These are phyloP conservation scores for Pseudogymnoascus sp. DNA, from an alignment of 2,329 filamentous ascomycete species.

Conservation along the genomic window DNA sequence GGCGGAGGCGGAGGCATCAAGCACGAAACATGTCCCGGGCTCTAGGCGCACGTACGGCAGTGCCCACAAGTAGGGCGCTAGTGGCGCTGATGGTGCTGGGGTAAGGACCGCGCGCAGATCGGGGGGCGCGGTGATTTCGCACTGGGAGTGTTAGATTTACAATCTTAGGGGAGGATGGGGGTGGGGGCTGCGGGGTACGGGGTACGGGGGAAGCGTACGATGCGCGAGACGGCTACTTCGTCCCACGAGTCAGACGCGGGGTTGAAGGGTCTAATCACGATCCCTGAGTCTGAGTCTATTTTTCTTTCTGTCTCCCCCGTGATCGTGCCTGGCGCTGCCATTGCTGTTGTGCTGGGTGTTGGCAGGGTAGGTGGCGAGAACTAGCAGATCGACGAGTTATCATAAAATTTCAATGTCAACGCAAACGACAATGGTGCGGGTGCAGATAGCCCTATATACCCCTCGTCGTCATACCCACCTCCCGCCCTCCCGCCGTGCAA, in stretches of 20 bases:
- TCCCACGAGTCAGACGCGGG: neutral
- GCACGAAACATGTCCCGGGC: neutral
- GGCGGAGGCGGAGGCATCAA: neutral
- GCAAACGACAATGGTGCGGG: neutral
- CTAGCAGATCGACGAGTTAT: neutral
- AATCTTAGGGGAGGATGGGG: neutral
- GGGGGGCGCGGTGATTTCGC: neutral
- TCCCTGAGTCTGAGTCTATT: neutral
- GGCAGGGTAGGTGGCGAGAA: neutral
- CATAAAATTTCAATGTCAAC: neutral
- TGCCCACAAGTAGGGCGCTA: neutral
- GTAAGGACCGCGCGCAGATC: neutral
- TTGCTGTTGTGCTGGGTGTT: neutral
- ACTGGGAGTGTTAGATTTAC: neutral
- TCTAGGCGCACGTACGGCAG: neutral
- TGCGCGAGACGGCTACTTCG: neutral
- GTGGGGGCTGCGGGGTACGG: neutral
- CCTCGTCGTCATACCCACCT: neutral
- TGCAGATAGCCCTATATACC: neutral
- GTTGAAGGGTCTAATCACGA: neutral
- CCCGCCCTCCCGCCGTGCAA: neutral
- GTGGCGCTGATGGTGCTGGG: neutral
- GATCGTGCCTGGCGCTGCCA: neutral
- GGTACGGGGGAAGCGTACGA: neutral
- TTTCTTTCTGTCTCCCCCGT: neutral